These are phyloP conservation scores for Cystofilobasidium bisporidii DNA, from an alignment of 768 basidiomycete genomes.

Conservation along the genomic window DNA sequence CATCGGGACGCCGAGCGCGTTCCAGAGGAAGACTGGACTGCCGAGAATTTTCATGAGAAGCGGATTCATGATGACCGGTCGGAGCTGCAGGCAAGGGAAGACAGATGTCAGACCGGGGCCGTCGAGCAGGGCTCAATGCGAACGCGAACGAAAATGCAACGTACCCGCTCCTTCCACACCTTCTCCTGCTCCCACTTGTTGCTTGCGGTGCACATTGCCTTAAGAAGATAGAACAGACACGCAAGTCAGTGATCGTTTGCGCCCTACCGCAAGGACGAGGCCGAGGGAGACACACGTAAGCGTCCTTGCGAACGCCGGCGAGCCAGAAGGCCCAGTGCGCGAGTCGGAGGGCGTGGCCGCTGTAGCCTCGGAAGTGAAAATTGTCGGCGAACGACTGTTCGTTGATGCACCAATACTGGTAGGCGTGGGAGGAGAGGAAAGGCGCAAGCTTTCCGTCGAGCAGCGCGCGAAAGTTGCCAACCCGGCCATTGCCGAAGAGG, in stretches of 20 bases:
- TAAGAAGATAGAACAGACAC: slow-evolving; percentile 36
- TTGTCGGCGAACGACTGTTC: slow-evolving; percentile 44
- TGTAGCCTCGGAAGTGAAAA: slow-evolving; percentile 63
- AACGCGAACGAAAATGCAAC: neutral
- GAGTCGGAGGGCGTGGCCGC: slow-evolving; percentile 54
- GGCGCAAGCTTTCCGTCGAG: slow-evolving; percentile 58
- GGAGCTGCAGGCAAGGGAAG: slow-evolving; percentile 42
- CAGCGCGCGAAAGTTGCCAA: slow-evolving; percentile 52
- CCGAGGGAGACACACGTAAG: slow-evolving; percentile 35
- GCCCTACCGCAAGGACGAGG: neutral
- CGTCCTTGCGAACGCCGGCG: slow-evolving; percentile 53
- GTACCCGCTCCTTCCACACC: slow-evolving; percentile 49
- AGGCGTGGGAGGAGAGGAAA: slow-evolving; percentile 49
- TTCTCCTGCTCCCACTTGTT: slow-evolving; percentile 51
- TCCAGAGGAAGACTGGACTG: slow-evolving; percentile 49
- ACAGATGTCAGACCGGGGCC: too few relatives aligned
- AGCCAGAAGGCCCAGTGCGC: slow-evolving; percentile 52
- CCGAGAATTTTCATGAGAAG: slow-evolving; percentile 51
- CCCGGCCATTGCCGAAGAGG: slow-evolving; percentile 40
- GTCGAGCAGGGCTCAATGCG: neutral
- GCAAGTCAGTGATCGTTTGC: neutral
- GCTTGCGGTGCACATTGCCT: slow-evolving; percentile 50
- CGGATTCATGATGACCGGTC: slow-evolving; percentile 55
- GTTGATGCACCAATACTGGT: slow-evolving; percentile 58
- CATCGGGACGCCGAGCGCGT: slow-evolving; percentile 64